Percentiles rank a stretch among this genome's conserved stretches.
phyloP scores from a whole-genome alignment of 179 eudicot species.

The Pouteria campechiana region DNA sequence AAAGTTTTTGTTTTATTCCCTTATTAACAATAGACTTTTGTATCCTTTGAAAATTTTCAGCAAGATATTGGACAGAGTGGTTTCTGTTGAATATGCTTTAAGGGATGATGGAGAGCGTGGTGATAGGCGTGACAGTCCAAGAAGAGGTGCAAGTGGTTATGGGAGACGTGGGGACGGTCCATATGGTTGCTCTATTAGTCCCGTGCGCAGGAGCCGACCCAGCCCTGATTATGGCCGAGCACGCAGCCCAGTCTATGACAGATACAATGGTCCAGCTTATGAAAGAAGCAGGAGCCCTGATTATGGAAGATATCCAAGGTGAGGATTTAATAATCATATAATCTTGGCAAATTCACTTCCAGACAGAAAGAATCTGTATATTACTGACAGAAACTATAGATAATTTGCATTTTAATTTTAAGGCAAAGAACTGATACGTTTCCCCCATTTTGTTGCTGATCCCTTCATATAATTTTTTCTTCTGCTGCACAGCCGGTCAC shows the following conservation, averaged over 20 bases:
- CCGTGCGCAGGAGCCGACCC: conserved; percentile 43
- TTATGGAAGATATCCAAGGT: conserved; percentile 59
- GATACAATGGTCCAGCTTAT: conserved; percentile 53
- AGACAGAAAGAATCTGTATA: no score
- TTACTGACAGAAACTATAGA: no score
- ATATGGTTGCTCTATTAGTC: conserved; percentile 62
- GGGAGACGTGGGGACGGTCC: conserved; percentile 54
- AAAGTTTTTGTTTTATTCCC: no score
- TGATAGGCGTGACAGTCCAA: conserved; percentile 40
- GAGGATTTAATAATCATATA: no score
- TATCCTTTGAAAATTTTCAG: conserved; percentile 25
- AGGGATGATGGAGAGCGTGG: conserved; percentile 81
- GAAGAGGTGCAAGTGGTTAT: conserved; percentile 46
- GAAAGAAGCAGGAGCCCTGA: conserved; percentile 50
- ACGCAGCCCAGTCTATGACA: conserved; percentile 61
- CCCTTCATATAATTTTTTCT: no score
- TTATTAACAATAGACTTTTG: neutral
- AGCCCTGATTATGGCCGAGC: conserved; percentile 84
- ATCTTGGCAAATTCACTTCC: no score
- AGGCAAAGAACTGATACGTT: no score
- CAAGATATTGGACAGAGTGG: conserved; percentile 78
- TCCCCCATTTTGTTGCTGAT: no score
- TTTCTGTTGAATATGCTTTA: conserved; percentile 85
- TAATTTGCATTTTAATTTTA: no score
- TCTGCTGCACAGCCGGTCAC: conserved; percentile 47